These are phyloP conservation scores for Trametes cingulata DNA, from an alignment of 768 basidiomycete species.

Conservation along the genomic window DNA sequence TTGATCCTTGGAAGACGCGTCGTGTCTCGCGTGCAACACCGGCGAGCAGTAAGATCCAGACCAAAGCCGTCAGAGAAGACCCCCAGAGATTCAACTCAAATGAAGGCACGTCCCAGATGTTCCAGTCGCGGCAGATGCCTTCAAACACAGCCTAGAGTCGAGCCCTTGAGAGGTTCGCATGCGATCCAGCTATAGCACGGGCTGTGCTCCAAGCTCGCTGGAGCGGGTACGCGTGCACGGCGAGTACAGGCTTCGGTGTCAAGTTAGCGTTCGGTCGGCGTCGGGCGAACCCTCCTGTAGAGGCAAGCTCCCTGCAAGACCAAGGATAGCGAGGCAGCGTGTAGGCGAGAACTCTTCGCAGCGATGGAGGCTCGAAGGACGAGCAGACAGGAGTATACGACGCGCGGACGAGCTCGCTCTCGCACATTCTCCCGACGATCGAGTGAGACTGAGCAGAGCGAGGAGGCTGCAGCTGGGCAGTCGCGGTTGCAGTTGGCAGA, in stretches of 20 bases:
- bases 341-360: neutral
- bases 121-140: neutral
- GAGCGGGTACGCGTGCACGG: neutral
- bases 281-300: neutral
- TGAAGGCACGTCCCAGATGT: neutral
- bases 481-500: neutral
- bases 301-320: neutral
- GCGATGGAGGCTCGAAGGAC: neutral
- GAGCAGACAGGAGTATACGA: too few relatives aligned
- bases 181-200: neutral
- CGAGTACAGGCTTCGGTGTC: slow-evolving; percentile 5
- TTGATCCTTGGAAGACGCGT: too few relatives aligned
- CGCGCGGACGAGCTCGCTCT: too few relatives aligned
- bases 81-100: neutral
- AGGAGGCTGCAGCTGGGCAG: neutral
- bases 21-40: too few relatives aligned
- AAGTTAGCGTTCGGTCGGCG: slow-evolving; percentile 1
- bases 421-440: too few relatives aligned
- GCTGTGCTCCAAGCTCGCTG: neutral
- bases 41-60: neutral
- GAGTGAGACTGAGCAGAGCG: too few relatives aligned
- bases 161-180: neutral
- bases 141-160: neutral
- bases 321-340: neutral
- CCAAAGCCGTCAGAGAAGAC: neutral